These are phyloP conservation scores for Rhynchosporium agropyri DNA, from an alignment of 2,329 filamentous ascomycete genomes.

Conservation along the genomic window DNA sequence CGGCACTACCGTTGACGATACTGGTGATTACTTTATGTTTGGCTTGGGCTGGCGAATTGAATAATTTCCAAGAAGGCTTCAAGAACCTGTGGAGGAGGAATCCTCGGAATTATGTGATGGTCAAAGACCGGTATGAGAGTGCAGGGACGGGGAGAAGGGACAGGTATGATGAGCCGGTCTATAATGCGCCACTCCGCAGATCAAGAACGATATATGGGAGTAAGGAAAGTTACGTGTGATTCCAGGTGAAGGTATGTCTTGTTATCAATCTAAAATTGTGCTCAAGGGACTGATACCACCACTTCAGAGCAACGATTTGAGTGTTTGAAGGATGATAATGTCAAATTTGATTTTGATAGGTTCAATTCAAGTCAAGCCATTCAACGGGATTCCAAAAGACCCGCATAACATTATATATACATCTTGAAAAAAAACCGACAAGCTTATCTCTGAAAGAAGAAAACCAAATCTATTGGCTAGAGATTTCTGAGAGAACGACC, in stretches of 20 bases:
- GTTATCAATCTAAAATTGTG: too few species aligned
- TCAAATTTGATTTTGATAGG: too few species aligned
- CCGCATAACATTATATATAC: conserved; percentile 17
- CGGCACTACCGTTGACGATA: conserved; percentile 39
- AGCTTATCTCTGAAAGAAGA: neutral
- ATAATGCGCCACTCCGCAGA: conserved; percentile 1
- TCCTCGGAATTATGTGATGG: neutral
- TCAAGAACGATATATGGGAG: conserved; percentile 11
- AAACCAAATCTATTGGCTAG: conserved; percentile 15
- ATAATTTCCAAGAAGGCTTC: conserved; percentile 23
- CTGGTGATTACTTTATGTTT: conserved; percentile 35
- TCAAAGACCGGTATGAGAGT: conserved; percentile 6
- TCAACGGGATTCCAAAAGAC: neutral
- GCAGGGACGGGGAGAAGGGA: conserved; percentile 4
- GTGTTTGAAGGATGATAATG: too few species aligned
- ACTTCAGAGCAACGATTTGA: too few species aligned
- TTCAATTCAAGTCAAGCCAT: neutral
- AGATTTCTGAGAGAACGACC: conserved; percentile 15
- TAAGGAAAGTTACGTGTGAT: conserved; percentile 4
- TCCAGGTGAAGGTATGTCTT: neutral
- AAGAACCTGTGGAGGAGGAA: conserved; percentile 19
- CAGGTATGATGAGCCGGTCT: conserved; percentile 9
- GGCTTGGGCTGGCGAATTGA: conserved; percentile 31
- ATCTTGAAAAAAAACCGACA: conserved; percentile 12
- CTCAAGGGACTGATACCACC: too few species aligned